Conservation (phyloP, 257 asterid species). For the Cynanchum wilfordii region DNA sequence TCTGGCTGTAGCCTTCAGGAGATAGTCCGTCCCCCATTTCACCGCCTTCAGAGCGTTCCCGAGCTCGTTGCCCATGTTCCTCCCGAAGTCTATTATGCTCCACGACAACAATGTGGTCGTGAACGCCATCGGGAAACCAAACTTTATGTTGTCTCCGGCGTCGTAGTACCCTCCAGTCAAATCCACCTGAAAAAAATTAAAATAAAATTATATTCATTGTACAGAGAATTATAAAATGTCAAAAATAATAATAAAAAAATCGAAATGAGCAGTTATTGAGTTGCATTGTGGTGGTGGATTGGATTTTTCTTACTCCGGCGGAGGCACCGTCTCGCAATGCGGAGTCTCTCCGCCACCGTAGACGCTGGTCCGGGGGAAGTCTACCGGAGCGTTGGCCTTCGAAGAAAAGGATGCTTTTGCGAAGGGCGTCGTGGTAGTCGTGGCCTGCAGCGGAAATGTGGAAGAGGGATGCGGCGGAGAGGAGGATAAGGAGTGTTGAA, state of each 20-base stretch:
- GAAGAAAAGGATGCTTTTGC: conserved; percentile 77
- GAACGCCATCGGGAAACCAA: conserved; percentile 89
- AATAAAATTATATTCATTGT: too few species aligned
- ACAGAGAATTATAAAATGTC: neutral
- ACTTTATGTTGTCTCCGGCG: conserved; percentile 87
- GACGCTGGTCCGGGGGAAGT: conserved; percentile 74
- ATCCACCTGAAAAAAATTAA: conserved; percentile 44
- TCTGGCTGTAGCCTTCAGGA: conserved; percentile 68
- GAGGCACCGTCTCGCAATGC: conserved; percentile 77
- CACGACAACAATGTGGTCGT: conserved; percentile 69
- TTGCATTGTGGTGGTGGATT: neutral
- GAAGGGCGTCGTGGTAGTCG: conserved; percentile 74
- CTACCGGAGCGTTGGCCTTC: conserved; percentile 95
- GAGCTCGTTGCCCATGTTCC: conserved; percentile 57
- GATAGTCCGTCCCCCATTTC: conserved; percentile 77
- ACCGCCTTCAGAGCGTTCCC: conserved; percentile 57
- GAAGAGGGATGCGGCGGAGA: conserved; percentile 9
- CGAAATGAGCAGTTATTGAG: neutral
- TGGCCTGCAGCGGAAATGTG: conserved; percentile 29
- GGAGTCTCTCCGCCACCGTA: conserved; percentile 76
- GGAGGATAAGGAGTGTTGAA: conserved; percentile 18
- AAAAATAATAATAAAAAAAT: neutral
- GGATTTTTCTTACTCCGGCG: conserved; percentile 43
- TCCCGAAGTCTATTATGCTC: conserved; percentile 76
- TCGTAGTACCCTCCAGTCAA: conserved; percentile 83